phyloP scores from a whole-genome alignment of 2,329 filamentous ascomycete species.

The Drechslerella dactyloides region DNA sequence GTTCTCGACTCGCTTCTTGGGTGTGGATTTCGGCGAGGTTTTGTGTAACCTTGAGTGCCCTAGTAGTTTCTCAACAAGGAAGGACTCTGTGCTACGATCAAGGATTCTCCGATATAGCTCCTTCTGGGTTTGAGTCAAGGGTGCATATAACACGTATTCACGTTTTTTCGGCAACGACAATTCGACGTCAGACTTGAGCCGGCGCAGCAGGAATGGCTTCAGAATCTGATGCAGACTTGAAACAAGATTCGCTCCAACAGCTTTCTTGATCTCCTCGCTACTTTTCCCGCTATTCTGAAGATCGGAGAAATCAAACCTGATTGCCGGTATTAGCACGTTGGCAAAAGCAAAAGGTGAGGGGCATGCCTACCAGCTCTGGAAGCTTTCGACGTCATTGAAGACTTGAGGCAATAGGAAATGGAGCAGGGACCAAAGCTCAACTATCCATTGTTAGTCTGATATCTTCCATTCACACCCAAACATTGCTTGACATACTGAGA shows the following conservation, averaged over 20 bases:
- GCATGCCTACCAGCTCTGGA: conserved; percentile 78
- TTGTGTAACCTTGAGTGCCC: conserved; percentile 18
- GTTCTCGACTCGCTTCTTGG: conserved; percentile 28
- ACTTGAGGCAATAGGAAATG: conserved; percentile 92
- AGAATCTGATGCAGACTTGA: conserved; percentile 91
- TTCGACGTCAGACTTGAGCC: conserved; percentile 93
- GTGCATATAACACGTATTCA: conserved; percentile 93
- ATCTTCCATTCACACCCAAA: background rate
- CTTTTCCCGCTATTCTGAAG: conserved; percentile 82
- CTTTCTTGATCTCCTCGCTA: conserved; percentile 78
- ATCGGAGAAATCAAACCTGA: conserved; percentile 80
- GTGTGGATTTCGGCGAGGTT: background rate
- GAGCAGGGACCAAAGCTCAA: conserved; percentile 90
- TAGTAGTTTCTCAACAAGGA: conserved; percentile 52
- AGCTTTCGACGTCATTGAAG: conserved; percentile 90
- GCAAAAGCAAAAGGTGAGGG: background rate
- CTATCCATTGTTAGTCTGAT: conserved; percentile 10
- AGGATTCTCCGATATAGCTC: conserved; percentile 88
- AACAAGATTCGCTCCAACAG: conserved; percentile 76
- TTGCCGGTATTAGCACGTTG: background rate
- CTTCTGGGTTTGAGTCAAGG: conserved; percentile 86
- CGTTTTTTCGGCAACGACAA: conserved; percentile 91
- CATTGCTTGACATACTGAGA: conserved; percentile 61
- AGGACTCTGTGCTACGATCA: conserved; percentile 71
- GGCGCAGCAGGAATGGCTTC: conserved; percentile 84